These are phyloP conservation scores for Capsicum rhomboideum DNA, from an alignment of 257 asterid species.

Conservation along the genomic window DNA sequence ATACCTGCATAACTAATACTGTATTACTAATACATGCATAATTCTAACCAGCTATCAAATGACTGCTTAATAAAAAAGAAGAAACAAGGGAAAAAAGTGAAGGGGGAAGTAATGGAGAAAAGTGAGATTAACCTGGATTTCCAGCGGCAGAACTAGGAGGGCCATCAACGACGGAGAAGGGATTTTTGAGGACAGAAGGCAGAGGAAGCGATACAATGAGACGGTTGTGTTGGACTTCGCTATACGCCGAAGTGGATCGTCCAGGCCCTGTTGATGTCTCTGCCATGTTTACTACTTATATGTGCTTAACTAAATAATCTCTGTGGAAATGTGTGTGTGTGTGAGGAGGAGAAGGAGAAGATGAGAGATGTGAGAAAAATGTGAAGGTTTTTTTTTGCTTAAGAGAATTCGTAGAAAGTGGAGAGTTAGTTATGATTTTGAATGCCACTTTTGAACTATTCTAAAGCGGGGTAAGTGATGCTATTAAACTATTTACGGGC, in stretches of 20 bases:
- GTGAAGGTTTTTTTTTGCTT: not conserved
- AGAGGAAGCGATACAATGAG: conserved; percentile 72
- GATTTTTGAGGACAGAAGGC: conserved; percentile 62
- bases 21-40: too few relatives aligned
- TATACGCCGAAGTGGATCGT: conserved; percentile 55
- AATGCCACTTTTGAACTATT: not conserved
- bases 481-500: not conserved
- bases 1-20: too few relatives aligned
- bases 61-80: too few relatives aligned
- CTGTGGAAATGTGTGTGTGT: not conserved
- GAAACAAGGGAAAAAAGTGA: too few relatives aligned
- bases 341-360: not conserved
- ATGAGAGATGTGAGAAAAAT: not conserved
- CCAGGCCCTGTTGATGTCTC: conserved; percentile 9
- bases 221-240: conserved; percentile 89
- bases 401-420: not conserved
- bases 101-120: too few relatives aligned
- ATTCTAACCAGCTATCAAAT: too few relatives aligned
- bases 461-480: not conserved
- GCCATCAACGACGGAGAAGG: conserved; percentile 73
- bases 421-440: conserved; percentile 1
- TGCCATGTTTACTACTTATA: not conserved
- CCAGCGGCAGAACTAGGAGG: conserved; percentile 97
- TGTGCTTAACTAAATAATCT: not conserved
- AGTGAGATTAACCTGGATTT: conserved; percentile 58